Conservation (phyloP, 2,329 filamentous ascomycete genomes). For the Cercospora canescens region DNA sequence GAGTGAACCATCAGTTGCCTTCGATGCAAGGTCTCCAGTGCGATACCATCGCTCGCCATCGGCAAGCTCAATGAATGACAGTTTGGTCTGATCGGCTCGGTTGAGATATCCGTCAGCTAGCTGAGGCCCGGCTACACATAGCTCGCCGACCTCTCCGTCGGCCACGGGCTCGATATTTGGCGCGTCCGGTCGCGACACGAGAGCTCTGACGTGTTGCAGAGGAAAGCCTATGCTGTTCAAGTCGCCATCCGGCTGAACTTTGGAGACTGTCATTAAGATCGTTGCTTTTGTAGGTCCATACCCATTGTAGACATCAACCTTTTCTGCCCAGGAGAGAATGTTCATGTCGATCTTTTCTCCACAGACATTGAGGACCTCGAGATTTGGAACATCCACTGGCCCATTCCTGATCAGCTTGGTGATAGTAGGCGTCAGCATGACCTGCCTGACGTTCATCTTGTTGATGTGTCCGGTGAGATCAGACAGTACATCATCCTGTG, state of each 20-base stretch:
- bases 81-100: neutral
- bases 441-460: constrained; percentile 42
- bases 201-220: neutral
- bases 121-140: neutral
- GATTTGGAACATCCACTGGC: constrained; percentile 39
- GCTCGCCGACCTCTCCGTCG: neutral
- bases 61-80: neutral
- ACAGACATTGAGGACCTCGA: constrained; percentile 43
- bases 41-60: neutral
- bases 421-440: constrained; percentile 48
- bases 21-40: neutral
- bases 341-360: constrained; percentile 16
- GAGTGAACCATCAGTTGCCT: neutral
- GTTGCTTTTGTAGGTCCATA: constrained; percentile 18
- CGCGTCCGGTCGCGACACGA: neutral
- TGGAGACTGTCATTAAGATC: constrained; percentile 9
- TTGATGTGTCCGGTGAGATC: constrained; percentile 47
- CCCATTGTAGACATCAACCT: constrained; percentile 12
- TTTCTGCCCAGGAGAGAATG: constrained; percentile 10
- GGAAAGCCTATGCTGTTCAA: neutral
- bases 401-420: constrained; percentile 38
- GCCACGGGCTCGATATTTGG: neutral
- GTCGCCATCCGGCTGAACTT: neutral
- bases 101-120: neutral
- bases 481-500: constrained; percentile 47